phyloP scores from a whole-genome alignment of 2,329 filamentous ascomycete genomes.

The Paraphoma chrysanthemicola region DNA sequence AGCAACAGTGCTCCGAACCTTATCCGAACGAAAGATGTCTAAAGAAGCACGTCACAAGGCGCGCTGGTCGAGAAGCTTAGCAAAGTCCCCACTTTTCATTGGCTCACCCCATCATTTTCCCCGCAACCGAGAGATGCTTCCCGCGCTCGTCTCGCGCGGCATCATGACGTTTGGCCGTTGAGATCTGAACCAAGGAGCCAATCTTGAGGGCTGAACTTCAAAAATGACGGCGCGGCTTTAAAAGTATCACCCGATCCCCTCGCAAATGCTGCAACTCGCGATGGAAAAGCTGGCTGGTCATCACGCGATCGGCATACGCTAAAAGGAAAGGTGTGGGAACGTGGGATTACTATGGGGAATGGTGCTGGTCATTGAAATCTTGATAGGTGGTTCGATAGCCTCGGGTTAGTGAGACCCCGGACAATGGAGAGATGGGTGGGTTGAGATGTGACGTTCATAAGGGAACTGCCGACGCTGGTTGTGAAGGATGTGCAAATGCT shows the following conservation, averaged over 20 bases:
- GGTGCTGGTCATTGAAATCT: not conserved
- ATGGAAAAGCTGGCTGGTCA: not conserved
- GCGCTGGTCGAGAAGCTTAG: conserved; percentile 21
- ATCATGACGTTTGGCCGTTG: conserved; percentile 2
- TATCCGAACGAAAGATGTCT: conserved; percentile 1
- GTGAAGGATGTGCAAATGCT: not conserved
- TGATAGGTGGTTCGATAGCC: conserved; percentile 22
- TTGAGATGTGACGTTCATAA: conserved; percentile 1
- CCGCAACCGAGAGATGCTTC: not conserved
- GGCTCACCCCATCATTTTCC: not conserved
- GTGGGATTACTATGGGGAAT: not conserved
- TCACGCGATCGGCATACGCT: conserved; percentile 20
- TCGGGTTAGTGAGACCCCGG: conserved; percentile 5
- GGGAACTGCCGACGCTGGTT: not conserved
- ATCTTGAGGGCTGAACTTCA: not conserved
- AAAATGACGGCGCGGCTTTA: not conserved
- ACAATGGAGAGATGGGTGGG: not conserved
- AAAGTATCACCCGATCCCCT: not conserved
- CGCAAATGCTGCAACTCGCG: not conserved
- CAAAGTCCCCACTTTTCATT: conserved; percentile 13
- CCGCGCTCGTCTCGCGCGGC: conserved; percentile 3
- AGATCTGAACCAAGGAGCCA: not conserved
- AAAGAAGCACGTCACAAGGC: conserved; percentile 20
- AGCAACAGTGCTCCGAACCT: not conserved
- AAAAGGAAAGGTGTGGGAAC: conserved; percentile 17